Evolutionary conservation across 2,329 filamentous ascomycete species (phyloP).

Genomic region (Colletotrichum musicola): DNA sequence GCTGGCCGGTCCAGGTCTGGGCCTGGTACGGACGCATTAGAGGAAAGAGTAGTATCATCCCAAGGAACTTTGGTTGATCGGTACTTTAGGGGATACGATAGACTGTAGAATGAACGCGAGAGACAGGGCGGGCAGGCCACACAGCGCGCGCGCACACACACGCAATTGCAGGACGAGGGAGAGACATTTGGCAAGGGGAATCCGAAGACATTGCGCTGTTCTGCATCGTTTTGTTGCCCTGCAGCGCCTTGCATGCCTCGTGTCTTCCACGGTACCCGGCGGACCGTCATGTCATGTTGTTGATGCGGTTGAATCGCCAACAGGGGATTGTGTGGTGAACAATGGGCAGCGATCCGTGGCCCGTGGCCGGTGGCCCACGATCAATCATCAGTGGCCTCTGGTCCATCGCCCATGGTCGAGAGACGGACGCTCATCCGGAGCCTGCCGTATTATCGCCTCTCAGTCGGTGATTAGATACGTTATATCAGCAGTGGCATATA

Average conservation of each 20-base stretch:
- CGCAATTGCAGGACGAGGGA: background rate
- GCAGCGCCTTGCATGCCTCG: background rate
- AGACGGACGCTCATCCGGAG: too few species aligned
- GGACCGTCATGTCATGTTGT: too few species aligned
- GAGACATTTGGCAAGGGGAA: slow-evolving; percentile 9
- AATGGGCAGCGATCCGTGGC: slow-evolving; percentile 1
- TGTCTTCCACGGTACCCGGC: background rate
- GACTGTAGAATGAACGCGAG: slow-evolving; percentile 7
- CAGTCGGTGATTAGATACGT: background rate
- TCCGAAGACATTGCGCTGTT: too few species aligned
- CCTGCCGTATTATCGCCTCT: background rate
- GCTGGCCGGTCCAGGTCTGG: background rate
- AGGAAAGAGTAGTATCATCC: background rate
- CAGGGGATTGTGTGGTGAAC: slow-evolving; percentile 17
- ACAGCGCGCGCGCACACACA: slow-evolving; percentile 5
- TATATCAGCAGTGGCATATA: background rate
- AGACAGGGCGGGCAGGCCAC: slow-evolving; percentile 14
- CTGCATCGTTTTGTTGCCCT: background rate
- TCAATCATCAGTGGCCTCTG: too few species aligned
- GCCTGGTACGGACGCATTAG: background rate
- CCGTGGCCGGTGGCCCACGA: too few species aligned
- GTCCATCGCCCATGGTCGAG: too few species aligned
- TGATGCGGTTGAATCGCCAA: background rate
- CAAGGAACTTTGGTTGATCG: too few species aligned
- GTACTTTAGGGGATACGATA: too few species aligned